Conservation (phyloP, 768 basidiomycete genomes). For the Steccherinum ochraceum region DNA sequence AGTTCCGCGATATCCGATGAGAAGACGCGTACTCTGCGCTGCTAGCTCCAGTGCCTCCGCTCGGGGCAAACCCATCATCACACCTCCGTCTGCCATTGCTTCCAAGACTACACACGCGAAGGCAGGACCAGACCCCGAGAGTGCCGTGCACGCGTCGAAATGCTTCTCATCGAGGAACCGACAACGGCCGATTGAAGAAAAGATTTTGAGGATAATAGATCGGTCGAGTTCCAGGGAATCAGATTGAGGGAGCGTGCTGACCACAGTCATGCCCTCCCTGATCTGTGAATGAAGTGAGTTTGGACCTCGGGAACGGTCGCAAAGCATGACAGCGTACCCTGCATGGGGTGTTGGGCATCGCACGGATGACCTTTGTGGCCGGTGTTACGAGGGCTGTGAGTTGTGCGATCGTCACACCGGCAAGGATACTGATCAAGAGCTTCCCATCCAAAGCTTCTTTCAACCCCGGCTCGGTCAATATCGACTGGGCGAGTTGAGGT, state of each 20-base stretch:
- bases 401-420: constrained; percentile 90
- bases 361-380: constrained; percentile 81
- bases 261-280: constrained; percentile 97
- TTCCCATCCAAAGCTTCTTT: constrained; percentile 81
- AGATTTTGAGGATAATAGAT: constrained; percentile 81
- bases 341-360: constrained; percentile 98
- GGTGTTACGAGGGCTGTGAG: constrained; percentile 67
- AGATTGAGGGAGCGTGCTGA: constrained; percentile 63
- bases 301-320: not conserved
- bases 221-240: constrained; percentile 52
- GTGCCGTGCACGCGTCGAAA: constrained; percentile 96
- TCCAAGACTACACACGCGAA: constrained; percentile 96
- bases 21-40: constrained; percentile 72
- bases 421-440: constrained; percentile 92
- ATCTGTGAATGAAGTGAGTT: constrained; percentile 50
- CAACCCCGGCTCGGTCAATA: constrained; percentile 73
- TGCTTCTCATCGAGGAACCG: constrained; percentile 97
- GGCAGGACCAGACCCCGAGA: constrained; percentile 94
- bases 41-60: constrained; percentile 92
- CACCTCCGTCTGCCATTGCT: constrained; percentile 98
- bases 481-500: constrained; percentile 75
- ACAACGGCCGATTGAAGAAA: constrained; percentile 94
- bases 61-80: constrained; percentile 98
- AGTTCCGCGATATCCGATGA: not conserved
- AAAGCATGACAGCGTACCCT: constrained; percentile 61